Conservation (phyloP, 352 stramenopile genomes). For the Pythium sp. region DNA sequence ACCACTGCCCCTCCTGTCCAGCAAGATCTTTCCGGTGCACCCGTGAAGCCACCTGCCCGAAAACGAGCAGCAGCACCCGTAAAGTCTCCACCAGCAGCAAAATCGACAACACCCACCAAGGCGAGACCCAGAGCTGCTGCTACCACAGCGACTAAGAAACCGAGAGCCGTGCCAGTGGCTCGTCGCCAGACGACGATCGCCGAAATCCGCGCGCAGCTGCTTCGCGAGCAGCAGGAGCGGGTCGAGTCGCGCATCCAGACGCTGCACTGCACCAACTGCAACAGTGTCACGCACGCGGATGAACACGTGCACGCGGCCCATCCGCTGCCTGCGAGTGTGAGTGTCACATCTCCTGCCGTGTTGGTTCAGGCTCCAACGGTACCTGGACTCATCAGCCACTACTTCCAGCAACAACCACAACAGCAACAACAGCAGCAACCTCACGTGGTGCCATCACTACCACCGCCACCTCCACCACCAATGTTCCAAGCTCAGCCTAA, state of each 20-base stretch:
- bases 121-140: slow-evolving; percentile 2
- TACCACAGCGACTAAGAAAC: not conserved
- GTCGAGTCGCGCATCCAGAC: slow-evolving; percentile 49
- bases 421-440: not conserved
- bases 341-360: not conserved
- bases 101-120: not conserved
- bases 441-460: not conserved
- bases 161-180: slow-evolving; percentile 1
- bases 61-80: not conserved
- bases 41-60: slow-evolving; percentile 3
- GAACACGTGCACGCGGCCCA: not conserved
- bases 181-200: slow-evolving; percentile 34
- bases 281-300: slow-evolving; percentile 7
- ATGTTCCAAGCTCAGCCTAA: not conserved
- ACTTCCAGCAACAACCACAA: slow-evolving; percentile 7
- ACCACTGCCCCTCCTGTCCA: not conserved
- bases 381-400: not conserved
- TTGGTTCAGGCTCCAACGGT: not conserved
- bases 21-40: not conserved
- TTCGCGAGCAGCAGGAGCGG: slow-evolving; percentile 49
- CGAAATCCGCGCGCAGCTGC: slow-evolving; percentile 38
- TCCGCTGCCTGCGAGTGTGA: not conserved
- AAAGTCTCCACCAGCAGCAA: not conserved
- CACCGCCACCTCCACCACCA: not conserved
- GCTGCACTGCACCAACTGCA: slow-evolving; percentile 27